These are phyloP conservation scores for Colletotrichum costaricense DNA, from an alignment of 2,329 filamentous ascomycete genomes.

Conservation along the genomic window DNA sequence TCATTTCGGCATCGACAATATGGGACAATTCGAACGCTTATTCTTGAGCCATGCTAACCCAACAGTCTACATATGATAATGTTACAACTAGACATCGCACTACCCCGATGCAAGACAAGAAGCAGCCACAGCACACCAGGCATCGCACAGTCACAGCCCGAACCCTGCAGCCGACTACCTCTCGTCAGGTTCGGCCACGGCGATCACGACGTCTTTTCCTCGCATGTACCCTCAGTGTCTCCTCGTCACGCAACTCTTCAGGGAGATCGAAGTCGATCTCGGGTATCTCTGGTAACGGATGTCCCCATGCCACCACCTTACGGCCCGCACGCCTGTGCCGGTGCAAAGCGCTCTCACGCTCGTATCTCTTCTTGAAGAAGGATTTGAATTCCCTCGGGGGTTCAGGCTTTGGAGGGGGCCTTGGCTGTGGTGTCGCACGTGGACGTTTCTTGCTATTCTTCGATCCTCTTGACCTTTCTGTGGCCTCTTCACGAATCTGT, in stretches of 20 bases:
- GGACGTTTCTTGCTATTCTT: slow-evolving; percentile 45
- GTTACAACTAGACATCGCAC: slow-evolving; percentile 19
- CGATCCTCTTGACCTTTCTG: slow-evolving; percentile 60
- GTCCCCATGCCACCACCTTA: slow-evolving; percentile 83
- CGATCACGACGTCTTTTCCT: slow-evolving; percentile 71
- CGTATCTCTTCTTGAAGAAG: slow-evolving; percentile 84
- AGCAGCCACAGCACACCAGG: background rate
- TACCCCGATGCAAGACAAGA: slow-evolving; percentile 19
- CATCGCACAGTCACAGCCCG: background rate
- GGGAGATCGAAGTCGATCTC: slow-evolving; percentile 82
- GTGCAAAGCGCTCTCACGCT: slow-evolving; percentile 83
- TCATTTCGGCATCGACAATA: background rate
- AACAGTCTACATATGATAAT: slow-evolving; percentile 29
- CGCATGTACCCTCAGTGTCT: slow-evolving; percentile 68
- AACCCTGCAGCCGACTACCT: background rate
- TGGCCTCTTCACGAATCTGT: slow-evolving; percentile 80
- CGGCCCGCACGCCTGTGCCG: slow-evolving; percentile 76
- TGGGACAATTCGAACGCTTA: slow-evolving; percentile 28
- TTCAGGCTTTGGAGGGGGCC: slow-evolving; percentile 46
- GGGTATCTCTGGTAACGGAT: slow-evolving; percentile 78
- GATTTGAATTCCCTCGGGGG: slow-evolving; percentile 78
- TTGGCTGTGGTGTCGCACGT: slow-evolving; percentile 38
- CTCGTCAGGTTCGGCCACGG: slow-evolving; percentile 57
- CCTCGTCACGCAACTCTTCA: slow-evolving; percentile 68
- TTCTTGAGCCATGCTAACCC: slow-evolving; percentile 28